phyloP scores from a whole-genome alignment of 495 filamentous ascomycete species.

The Filosporella fistucella region DNA sequence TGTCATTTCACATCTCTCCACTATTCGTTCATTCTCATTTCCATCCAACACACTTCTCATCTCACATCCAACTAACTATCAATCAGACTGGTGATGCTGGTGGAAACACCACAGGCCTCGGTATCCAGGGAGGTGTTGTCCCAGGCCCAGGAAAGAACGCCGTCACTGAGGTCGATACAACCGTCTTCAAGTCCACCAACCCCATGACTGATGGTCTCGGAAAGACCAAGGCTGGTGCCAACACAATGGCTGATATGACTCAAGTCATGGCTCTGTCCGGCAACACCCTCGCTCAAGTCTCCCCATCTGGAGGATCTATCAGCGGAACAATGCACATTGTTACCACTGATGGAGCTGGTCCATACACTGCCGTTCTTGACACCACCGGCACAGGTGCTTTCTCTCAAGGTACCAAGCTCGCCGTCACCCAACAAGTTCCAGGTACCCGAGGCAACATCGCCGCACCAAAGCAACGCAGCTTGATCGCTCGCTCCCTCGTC shows the following conservation, averaged over 20 bases:
- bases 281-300: slow-evolving; percentile 31
- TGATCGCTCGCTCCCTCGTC: slow-evolving; percentile 24
- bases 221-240: slow-evolving; percentile 21
- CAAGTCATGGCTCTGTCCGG: slow-evolving; percentile 32
- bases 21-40: not conserved
- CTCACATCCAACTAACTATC: slow-evolving; percentile 7
- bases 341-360: slow-evolving; percentile 35
- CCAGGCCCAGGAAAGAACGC: slow-evolving; percentile 22
- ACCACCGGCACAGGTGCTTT: slow-evolving; percentile 31
- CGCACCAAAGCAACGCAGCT: slow-evolving; percentile 19
- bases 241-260: slow-evolving; percentile 19
- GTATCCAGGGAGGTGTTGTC: slow-evolving; percentile 23
- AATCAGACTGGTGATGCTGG: slow-evolving; percentile 24
- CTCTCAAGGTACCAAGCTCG: slow-evolving; percentile 20
- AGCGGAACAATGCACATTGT: slow-evolving; percentile 33
- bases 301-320: slow-evolving; percentile 27
- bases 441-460: slow-evolving; percentile 29
- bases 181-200: slow-evolving; percentile 21
- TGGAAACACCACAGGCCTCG: slow-evolving; percentile 25
- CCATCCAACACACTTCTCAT: not conserved
- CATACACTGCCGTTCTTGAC: slow-evolving; percentile 32
- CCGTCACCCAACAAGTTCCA: slow-evolving; percentile 24
- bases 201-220: slow-evolving; percentile 20
- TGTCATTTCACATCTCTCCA: not conserved
- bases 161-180: slow-evolving; percentile 24